Conservation (phyloP, 768 basidiomycete genomes). For the Boletus subcaerulescens region DNA sequence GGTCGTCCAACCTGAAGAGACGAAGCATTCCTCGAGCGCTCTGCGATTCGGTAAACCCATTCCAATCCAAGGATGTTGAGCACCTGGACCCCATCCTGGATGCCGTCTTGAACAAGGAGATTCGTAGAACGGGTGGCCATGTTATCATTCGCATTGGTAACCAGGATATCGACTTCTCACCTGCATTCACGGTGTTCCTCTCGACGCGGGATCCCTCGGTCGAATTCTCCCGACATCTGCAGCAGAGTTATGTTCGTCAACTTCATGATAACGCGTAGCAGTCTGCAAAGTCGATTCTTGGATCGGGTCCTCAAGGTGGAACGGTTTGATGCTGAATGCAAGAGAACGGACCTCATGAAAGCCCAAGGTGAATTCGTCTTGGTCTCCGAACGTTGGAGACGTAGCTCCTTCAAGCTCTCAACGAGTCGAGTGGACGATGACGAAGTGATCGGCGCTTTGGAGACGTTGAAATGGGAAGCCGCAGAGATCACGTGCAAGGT, state of each 20-base stretch:
- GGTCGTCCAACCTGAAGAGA: constrained; percentile 62
- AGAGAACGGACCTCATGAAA: constrained; percentile 95
- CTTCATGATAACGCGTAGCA: constrained; percentile 98
- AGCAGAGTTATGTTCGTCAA: constrained; percentile 95
- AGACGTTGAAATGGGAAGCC: constrained; percentile 93
- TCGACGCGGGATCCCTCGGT: constrained; percentile 96
- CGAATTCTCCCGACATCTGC: constrained; percentile 98
- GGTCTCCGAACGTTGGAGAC: constrained; percentile 91
- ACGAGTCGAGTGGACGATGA: constrained; percentile 98
- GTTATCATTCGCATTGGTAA: constrained; percentile 94
- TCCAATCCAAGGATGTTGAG: constrained; percentile 96
- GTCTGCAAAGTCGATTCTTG: constrained; percentile 95
- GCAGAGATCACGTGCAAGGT: constrained; percentile 95
- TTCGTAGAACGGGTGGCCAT: constrained; percentile 92
- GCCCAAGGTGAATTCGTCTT: constrained; percentile 96
- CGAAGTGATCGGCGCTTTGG: constrained; percentile 95
- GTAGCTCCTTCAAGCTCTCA: constrained; percentile 88
- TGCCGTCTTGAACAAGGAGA: constrained; percentile 95
- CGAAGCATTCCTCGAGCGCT: constrained; percentile 96
- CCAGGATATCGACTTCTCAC: constrained; percentile 99
- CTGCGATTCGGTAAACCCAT: constrained; percentile 97
- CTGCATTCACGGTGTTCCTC: constrained; percentile 99
- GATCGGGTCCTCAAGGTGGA: constrained; percentile 97
- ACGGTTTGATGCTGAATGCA: constrained; percentile 92
- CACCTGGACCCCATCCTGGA: constrained; percentile 97